These are phyloP conservation scores for Plasmodium berghei DNA, from an alignment of 169 alveolate genomes.

Conservation along the genomic window DNA sequence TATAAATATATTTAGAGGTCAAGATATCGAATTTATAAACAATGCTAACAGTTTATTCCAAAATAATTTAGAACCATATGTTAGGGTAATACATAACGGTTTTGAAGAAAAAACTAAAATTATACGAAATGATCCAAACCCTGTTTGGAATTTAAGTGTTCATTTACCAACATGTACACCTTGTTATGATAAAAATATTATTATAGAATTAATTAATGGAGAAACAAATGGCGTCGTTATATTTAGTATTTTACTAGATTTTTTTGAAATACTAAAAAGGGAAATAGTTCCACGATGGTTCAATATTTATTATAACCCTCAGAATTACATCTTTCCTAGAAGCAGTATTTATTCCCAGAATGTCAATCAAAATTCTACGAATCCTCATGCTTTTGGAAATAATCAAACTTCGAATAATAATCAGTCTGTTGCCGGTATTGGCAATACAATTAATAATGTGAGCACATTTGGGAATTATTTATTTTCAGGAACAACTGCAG, in stretches of 20 bases:
- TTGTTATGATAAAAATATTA: conserved; percentile 80
- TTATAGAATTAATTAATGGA: conserved; percentile 84
- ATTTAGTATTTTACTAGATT: conserved; percentile 81
- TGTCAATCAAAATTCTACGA: background rate
- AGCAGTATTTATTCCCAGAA: conserved; percentile 56
- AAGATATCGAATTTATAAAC: conserved; percentile 59
- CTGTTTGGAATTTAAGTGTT: conserved; percentile 88
- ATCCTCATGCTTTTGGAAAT: background rate
- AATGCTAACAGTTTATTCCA: conserved; percentile 66
- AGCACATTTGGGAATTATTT: conserved; percentile 55
- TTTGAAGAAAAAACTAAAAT: conserved; percentile 84
- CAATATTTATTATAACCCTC: conserved; percentile 87
- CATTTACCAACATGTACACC: conserved; percentile 87
- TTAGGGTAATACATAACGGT: conserved; percentile 87
- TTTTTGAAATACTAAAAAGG: conserved; percentile 82
- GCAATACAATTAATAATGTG: conserved; percentile 1
- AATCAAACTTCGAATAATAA: background rate
- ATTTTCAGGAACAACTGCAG: conserved; percentile 49
- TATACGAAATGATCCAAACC: conserved; percentile 86
- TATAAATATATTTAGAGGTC: conserved; percentile 61
- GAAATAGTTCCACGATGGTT: conserved; percentile 85
- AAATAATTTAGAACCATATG: conserved; percentile 85
- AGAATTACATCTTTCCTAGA: conserved; percentile 76
- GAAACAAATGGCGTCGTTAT: conserved; percentile 82
- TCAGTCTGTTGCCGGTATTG: background rate